Base-by-base conservation (phyloP, 768 basidiomycete genomes). In the Nevesoporus exiguus region DNA sequence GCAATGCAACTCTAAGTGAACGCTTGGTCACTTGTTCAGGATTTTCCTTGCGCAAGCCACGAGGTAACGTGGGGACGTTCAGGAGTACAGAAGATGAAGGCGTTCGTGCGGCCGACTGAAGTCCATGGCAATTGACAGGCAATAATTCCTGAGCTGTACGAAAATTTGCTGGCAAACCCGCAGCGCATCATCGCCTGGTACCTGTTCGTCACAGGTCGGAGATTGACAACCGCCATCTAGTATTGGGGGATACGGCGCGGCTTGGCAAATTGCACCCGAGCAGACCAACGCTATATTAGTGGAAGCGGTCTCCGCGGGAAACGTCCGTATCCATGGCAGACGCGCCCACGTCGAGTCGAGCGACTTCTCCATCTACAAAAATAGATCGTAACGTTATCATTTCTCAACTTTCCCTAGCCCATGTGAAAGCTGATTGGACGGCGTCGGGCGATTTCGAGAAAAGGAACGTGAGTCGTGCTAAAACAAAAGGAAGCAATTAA, bases 241-340 rank as follows among this genome's bases (percentile, higher is more conserved):
- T 30, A 61, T 34, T 61, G 56, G 65, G 66, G 61, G 61, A 54
- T 67, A 65, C 55, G 44, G 37, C 56, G 64, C 60, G 39, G 43
- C 53, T 60, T 49, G 30, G 40, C 44, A 22, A 22, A 64, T 47
- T 56, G 52, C 54, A 48, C 31, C 61, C 56, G 51, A 49, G 22
- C 44, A 50, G 34, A 21, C 47, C 33, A 54, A n/a, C 51, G 45
- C 49, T 44, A 56, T 47, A 47, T 49, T 56, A 51, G 48, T 31
- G 17, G 53, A 21, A 61, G 49, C 54, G 64, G 64, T 64, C 61
- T 68, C 66, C 66, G 66, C 66, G 66, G 66, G 64, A 66, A 61
- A 61, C 34, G 47, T 39, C 58, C 31, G 66, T 68, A 61, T 66
- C 66, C 66, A 68, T 66, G 66, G 45, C 41, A 62, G 63, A 56